Percentiles rank a stretch among this genome's conserved stretches.
phyloP scores from a whole-genome alignment of 176 grass and related monocot genomes.

The Triticum timopheevii region DNA sequence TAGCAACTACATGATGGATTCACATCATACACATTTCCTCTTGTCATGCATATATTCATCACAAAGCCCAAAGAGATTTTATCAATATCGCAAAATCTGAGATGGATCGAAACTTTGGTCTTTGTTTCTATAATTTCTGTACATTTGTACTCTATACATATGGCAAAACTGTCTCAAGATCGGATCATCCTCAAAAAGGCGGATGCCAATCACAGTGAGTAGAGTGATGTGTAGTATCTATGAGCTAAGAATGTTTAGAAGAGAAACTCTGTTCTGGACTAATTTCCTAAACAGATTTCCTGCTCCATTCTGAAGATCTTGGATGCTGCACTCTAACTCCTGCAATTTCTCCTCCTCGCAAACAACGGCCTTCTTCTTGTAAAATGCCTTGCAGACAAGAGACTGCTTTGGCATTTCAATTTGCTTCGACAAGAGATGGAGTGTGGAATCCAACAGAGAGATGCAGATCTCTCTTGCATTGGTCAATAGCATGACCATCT shows the following conservation, averaged over 20 bases:
- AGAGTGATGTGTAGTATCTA: neutral
- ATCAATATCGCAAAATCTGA: neutral
- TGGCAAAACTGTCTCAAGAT: too few species aligned
- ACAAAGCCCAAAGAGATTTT: neutral
- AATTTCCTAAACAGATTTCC: slow-evolving; percentile 7
- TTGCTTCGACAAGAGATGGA: slow-evolving; percentile 21
- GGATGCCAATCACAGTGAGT: slow-evolving; percentile 9
- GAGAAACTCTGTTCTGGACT: slow-evolving; percentile 30
- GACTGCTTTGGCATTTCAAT: slow-evolving; percentile 12
- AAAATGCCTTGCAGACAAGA: slow-evolving; percentile 25
- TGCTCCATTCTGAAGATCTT: slow-evolving; percentile 19
- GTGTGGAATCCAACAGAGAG: slow-evolving; percentile 16
- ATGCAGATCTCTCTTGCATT: slow-evolving; percentile 12
- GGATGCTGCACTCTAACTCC: slow-evolving; percentile 12
- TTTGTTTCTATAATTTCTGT: neutral
- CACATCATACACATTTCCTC: neutral
- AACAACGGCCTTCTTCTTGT: slow-evolving; percentile 14
- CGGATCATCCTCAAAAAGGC: neutral
- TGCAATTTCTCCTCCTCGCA: slow-evolving; percentile 31
- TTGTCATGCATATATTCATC: neutral
- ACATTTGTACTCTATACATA: neutral
- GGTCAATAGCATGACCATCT: neutral
- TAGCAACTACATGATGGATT: neutral
- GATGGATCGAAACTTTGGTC: slow-evolving; percentile 14
- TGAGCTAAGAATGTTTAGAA: slow-evolving; percentile 28